Percentiles rank a stretch among this genome's conserved stretches.
These are phyloP conservation scores for Eutypa lata DNA, from an alignment of 2,329 filamentous ascomycete species.

Conservation along the genomic window DNA sequence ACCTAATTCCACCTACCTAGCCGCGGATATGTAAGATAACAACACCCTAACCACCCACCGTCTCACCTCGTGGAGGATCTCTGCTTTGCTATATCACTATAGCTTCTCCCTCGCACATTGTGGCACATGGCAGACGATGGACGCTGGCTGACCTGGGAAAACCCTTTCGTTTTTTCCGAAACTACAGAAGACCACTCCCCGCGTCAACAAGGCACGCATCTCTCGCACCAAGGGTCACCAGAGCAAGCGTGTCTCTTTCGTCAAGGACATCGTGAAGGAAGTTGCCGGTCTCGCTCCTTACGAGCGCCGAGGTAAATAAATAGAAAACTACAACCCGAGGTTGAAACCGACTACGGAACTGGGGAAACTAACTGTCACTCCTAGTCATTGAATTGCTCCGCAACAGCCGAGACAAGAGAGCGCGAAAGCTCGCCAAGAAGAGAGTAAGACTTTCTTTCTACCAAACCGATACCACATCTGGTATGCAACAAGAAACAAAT, in stretches of 20 bases:
- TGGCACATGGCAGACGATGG: conserved; percentile 53
- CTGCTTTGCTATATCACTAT: conserved; percentile 45
- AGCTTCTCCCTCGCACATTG: conserved; percentile 24
- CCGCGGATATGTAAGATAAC: conserved; percentile 60
- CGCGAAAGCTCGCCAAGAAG: conserved; percentile 99
- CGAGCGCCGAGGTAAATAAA: conserved; percentile 68
- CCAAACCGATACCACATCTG: not conserved
- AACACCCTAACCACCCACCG: conserved; percentile 25
- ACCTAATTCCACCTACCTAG: conserved; percentile 32
- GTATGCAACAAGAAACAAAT: conserved; percentile 1
- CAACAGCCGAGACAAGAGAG: conserved; percentile 99
- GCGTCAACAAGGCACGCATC: conserved; percentile 73
- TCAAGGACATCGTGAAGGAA: conserved; percentile 97
- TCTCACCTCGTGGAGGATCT: conserved; percentile 76
- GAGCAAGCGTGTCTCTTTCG: conserved; percentile 95
- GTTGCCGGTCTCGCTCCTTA: conserved; percentile 93
- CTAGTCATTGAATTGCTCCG: conserved; percentile 93
- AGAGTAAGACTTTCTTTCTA: conserved; percentile 59
- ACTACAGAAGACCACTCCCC: conserved; percentile 75
- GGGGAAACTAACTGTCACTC: not conserved
- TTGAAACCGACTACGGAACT: not conserved
- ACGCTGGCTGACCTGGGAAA: conserved; percentile 51
- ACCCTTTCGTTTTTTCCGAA: conserved; percentile 27
- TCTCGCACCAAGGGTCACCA: conserved; percentile 91
- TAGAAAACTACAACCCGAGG: not conserved